phyloP scores from a whole-genome alignment of 2,329 filamentous ascomycete genomes.

The Uncinocarpus reesii region DNA sequence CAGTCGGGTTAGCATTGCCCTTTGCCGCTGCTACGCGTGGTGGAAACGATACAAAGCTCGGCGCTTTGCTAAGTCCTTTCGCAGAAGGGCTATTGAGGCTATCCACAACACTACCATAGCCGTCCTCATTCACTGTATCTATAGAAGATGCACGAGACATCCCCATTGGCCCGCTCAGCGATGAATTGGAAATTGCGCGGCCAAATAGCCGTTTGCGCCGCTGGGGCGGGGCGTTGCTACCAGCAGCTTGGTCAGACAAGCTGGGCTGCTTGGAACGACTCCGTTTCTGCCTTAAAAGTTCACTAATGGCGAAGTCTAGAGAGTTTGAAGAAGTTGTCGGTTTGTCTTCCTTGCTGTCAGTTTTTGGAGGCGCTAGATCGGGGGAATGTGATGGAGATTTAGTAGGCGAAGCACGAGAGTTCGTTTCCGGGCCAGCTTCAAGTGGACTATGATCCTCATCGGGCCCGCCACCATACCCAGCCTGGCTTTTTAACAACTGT shows the following conservation, averaged over 20 bases:
- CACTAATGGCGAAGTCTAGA: constrained; percentile 27
- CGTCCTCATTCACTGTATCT: constrained; percentile 40
- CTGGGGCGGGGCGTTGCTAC: constrained; percentile 17
- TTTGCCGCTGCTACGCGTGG: constrained; percentile 15
- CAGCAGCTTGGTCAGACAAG: constrained; percentile 18
- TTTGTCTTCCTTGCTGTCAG: constrained; percentile 3
- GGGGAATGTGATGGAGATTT: constrained; percentile 21
- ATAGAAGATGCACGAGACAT: constrained; percentile 41
- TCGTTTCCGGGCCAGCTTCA: constrained; percentile 7
- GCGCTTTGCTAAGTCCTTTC: constrained; percentile 21
- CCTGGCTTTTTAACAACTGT: not conserved
- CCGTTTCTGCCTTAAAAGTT: constrained; percentile 34
- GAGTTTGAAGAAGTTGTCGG: constrained; percentile 5
- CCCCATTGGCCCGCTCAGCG: constrained; percentile 21
- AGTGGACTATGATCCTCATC: not conserved
- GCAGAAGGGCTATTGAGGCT: constrained; percentile 20
- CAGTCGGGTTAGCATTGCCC: constrained; percentile 11
- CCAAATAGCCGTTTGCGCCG: constrained; percentile 34
- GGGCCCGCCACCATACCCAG: not conserved
- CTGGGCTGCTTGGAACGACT: constrained; percentile 24
- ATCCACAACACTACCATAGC: constrained; percentile 30
- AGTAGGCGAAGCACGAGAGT: constrained; percentile 17
- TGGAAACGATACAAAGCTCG: constrained; percentile 27
- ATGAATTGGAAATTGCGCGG: constrained; percentile 34
- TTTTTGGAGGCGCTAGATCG: constrained; percentile 11